A percentile compares a stretch with the other conserved stretches of the same genome.
These are phyloP conservation scores for Ascochyta rabiei DNA, from an alignment of 2,329 filamentous ascomycete genomes.

Conservation along the genomic window DNA sequence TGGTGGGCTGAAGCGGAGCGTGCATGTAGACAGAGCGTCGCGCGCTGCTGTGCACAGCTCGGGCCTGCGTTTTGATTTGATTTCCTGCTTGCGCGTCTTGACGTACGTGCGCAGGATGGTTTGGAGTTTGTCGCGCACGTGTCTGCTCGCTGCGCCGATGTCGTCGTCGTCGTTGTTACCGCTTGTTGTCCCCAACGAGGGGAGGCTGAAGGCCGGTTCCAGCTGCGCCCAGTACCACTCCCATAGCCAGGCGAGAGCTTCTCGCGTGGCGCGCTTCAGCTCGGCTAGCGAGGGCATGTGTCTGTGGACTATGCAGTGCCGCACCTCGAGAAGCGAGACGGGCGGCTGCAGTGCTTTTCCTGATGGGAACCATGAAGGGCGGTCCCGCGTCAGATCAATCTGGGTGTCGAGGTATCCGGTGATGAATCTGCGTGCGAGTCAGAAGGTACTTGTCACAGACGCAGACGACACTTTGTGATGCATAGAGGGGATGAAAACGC, in stretches of 20 bases:
- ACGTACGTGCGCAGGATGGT: conserved; percentile 44
- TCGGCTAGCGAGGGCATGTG: conserved; percentile 78
- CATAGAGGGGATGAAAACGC: not conserved
- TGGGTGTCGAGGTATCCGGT: conserved; percentile 77
- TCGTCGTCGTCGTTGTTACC: not conserved
- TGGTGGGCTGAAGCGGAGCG: conserved; percentile 12
- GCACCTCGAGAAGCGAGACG: conserved; percentile 84
- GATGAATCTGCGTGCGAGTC: conserved; percentile 65
- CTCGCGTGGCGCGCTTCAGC: conserved; percentile 70
- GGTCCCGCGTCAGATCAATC: conserved; percentile 38
- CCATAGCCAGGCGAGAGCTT: conserved; percentile 86
- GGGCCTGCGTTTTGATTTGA: conserved; percentile 26
- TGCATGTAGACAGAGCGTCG: conserved; percentile 24
- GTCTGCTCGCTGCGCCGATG: not conserved
- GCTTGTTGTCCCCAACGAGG: not conserved
- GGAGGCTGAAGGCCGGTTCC: conserved; percentile 39
- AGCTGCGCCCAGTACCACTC: conserved; percentile 78
- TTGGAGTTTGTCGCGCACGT: conserved; percentile 21
- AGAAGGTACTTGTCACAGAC: not conserved
- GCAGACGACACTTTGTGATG: not conserved
- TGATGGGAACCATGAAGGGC: conserved; percentile 33
- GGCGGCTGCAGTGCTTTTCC: conserved; percentile 33
- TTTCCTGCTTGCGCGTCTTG: conserved; percentile 37
- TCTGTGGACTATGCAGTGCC: conserved; percentile 90
- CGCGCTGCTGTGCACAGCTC: conserved; percentile 22